Evolutionary conservation across 163 green algal species (phyloP).

Genomic region (Scenedesmus sp.): DNA sequence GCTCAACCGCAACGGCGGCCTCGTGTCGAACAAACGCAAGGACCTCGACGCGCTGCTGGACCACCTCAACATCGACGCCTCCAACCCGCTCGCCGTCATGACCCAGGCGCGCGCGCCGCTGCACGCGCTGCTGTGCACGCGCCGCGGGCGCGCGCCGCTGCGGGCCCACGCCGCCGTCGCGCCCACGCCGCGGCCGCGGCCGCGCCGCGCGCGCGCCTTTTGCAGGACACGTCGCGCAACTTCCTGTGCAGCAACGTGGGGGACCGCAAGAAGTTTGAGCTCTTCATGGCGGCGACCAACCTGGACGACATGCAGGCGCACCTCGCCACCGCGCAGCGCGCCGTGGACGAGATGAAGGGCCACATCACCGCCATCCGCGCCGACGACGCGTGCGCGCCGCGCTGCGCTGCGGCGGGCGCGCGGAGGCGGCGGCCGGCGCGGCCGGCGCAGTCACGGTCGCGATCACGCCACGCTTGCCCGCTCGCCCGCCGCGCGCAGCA

Average conservation of each 20-base stretch:
- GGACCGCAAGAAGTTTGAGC: conserved; percentile 60
- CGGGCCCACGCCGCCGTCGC: too few species aligned
- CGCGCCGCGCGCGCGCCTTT: background rate
- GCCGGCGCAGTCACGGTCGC: too few species aligned
- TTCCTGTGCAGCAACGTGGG: conserved; percentile 56
- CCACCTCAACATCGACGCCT: conserved; percentile 63
- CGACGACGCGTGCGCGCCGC: conserved; percentile 1
- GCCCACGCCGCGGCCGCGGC: too few species aligned
- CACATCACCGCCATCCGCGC: background rate
- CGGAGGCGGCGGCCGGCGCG: too few species aligned
- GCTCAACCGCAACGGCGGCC: background rate
- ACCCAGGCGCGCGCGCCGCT: conserved; percentile 50
- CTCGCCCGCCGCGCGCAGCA: too few species aligned
- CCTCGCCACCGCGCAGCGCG: conserved; percentile 11
- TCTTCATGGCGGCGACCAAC: conserved; percentile 72
- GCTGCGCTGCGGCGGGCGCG: too few species aligned
- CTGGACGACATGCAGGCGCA: conserved; percentile 42
- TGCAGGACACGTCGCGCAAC: conserved; percentile 63
- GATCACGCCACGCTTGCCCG: too few species aligned
- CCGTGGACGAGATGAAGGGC: conserved; percentile 28
- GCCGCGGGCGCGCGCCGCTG: too few species aligned
- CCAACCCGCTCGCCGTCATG: conserved; percentile 71
- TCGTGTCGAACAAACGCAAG: conserved; percentile 25
- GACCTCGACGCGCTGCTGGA: conserved; percentile 55
- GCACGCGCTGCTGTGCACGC: background rate